A percentile compares a stretch with the other conserved stretches of the same genome.
These are phyloP conservation scores for Carex cristatella DNA, from an alignment of 176 grass and related monocot species.

Conservation along the genomic window DNA sequence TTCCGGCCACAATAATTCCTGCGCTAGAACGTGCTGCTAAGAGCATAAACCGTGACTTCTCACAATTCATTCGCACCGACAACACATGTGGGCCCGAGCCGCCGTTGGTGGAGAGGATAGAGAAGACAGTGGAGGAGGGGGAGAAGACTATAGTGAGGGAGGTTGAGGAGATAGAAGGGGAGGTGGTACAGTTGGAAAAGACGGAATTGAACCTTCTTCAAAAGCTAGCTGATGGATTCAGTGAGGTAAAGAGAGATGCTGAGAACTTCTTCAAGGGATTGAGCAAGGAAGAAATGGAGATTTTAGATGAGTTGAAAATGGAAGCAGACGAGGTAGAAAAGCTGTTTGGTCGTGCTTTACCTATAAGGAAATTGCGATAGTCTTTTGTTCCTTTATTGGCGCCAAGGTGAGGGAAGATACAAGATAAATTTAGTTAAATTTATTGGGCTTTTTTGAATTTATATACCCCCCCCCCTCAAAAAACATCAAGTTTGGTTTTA, in stretches of 20 bases:
- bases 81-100: conserved; percentile 89
- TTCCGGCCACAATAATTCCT: conserved; percentile 67
- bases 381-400: neutral
- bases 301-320: conserved; percentile 82
- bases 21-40: conserved; percentile 71
- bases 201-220: conserved; percentile 57
- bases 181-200: conserved; percentile 73
- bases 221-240: conserved; percentile 53
- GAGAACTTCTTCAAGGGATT: conserved; percentile 71
- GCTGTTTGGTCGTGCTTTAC: conserved; percentile 63
- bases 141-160: conserved; percentile 69
- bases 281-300: conserved; percentile 82
- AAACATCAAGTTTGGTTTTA: conserved; percentile 1
- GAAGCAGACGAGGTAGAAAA: conserved; percentile 77
- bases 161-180: conserved; percentile 64
- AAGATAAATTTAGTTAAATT: neutral
- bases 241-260: conserved; percentile 47
- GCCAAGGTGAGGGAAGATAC: neutral
- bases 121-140: conserved; percentile 74
- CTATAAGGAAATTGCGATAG: conserved; percentile 85
- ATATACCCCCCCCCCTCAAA: neutral
- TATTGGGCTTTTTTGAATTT: neutral
- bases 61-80: conserved; percentile 67
- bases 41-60: conserved; percentile 61
- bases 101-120: conserved; percentile 71